Conservation (phyloP, 768 basidiomycete genomes). For the Rubroboletus pulcherrimus region DNA sequence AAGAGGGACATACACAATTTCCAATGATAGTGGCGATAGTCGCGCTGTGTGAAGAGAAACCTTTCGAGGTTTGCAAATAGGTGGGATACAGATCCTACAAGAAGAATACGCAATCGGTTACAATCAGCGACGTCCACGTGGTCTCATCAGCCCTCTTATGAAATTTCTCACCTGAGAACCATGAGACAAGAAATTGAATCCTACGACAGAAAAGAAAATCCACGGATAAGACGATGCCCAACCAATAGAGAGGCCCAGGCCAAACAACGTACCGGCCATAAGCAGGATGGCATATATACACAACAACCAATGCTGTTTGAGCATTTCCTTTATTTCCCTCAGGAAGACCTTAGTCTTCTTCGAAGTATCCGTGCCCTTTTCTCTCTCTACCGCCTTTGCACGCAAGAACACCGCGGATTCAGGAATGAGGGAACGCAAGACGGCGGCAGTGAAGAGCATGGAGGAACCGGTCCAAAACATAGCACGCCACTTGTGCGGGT, state of each 20-base stretch:
- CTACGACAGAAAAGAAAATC: constrained; percentile 26
- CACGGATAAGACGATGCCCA: neutral
- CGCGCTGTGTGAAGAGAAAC: constrained; percentile 52
- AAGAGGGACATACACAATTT: constrained; percentile 46
- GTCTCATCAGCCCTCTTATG: neutral
- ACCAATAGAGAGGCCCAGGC: neutral
- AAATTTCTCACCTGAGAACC: constrained; percentile 52
- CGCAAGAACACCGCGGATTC: constrained; percentile 75
- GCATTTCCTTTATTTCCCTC: constrained; percentile 67
- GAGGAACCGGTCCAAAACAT: constrained; percentile 81
- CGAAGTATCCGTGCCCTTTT: constrained; percentile 30
- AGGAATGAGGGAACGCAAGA: constrained; percentile 63
- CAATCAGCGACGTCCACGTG: neutral
- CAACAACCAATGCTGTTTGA: constrained; percentile 76
- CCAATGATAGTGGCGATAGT: constrained; percentile 82
- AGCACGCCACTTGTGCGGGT: constrained; percentile 55
- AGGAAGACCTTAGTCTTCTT: constrained; percentile 71
- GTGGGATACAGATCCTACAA: constrained; percentile 74
- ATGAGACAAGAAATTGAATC: constrained; percentile 77
- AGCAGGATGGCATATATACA: constrained; percentile 82
- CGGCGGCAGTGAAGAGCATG: constrained; percentile 66
- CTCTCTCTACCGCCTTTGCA: constrained; percentile 53
- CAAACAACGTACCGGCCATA: constrained; percentile 52
- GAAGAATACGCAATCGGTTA: neutral
- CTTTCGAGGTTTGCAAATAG: constrained; percentile 62